These are phyloP conservation scores for Macaranga tanarius DNA, from an alignment of 441 rosid genomes.

Conservation along the genomic window DNA sequence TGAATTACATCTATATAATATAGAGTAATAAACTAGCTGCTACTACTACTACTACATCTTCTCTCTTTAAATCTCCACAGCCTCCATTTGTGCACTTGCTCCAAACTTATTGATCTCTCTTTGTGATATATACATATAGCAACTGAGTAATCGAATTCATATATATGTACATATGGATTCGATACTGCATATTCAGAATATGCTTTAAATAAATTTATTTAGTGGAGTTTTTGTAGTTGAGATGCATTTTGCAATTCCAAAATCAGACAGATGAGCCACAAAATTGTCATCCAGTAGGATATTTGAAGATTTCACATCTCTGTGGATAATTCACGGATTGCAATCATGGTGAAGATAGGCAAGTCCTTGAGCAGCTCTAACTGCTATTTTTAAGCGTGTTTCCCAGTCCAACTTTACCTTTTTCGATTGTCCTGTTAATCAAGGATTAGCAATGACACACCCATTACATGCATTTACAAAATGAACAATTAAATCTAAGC, in stretches of 20 bases:
- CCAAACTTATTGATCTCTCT: too few relatives aligned
- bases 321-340: conserved; percentile 77
- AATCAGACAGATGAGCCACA: conserved; percentile 83
- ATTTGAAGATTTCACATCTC: conserved; percentile 91
- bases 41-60: too few relatives aligned
- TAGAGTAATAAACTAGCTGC: too few relatives aligned
- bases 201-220: too few relatives aligned
- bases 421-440: conserved; percentile 54
- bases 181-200: too few relatives aligned
- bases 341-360: conserved; percentile 98
- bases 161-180: too few relatives aligned
- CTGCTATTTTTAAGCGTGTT: conserved; percentile 74
- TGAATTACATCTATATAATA: too few relatives aligned
- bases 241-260: conserved; percentile 85
- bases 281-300: conserved; percentile 81
- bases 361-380: conserved; percentile 95
- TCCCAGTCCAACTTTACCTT: conserved; percentile 96
- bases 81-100: too few relatives aligned
- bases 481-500: not conserved
- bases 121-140: too few relatives aligned
- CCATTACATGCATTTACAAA: not conserved
- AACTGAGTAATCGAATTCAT: too few relatives aligned
- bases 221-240: conserved; percentile 65
- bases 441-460: not conserved
- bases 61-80: conserved; percentile 17